Conservation (phyloP, 192 early-diverging fungal genomes). For the Umbelopsis vinacea region DNA sequence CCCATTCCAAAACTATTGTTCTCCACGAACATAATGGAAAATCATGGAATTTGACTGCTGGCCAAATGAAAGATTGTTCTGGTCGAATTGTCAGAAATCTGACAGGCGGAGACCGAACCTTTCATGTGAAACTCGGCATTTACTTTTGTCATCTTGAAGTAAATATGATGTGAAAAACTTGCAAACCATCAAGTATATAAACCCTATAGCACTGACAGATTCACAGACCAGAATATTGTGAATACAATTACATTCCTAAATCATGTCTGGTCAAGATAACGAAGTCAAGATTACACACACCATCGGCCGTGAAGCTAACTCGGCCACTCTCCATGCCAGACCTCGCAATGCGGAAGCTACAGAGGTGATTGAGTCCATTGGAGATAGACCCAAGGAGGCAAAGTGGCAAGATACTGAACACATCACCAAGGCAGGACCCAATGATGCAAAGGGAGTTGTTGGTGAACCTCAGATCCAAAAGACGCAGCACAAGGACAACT, state of each 20-base stretch:
- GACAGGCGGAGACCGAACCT: slow-evolving; percentile 5
- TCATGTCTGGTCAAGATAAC: not conserved
- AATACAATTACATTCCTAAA: not conserved
- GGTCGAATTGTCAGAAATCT: not conserved
- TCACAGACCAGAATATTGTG: not conserved
- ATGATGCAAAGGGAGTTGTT: slow-evolving; percentile 6
- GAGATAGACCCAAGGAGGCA: slow-evolving; percentile 10
- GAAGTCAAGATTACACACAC: slow-evolving; percentile 17
- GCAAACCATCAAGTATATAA: not conserved
- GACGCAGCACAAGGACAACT: not conserved
- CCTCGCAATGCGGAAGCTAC: not conserved
- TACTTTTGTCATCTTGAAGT: not conserved
- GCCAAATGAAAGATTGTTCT: too few relatives aligned
- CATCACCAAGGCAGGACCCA: not conserved
- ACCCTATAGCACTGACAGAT: not conserved
- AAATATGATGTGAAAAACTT: not conserved
- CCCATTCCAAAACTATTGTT: too few relatives aligned
- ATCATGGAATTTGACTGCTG: too few relatives aligned
- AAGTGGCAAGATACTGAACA: slow-evolving; percentile 20
- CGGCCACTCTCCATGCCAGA: slow-evolving; percentile 9
- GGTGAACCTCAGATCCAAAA: slow-evolving; percentile 8
- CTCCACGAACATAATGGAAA: too few relatives aligned
- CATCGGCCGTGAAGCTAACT: slow-evolving; percentile 4
- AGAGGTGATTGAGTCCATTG: slow-evolving; percentile 14
- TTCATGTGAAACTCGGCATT: not conserved